Evolutionary conservation across 192 early-diverging fungal species (phyloP), one percentile per base, ranked within the genome.

Genomic region (Ambispora gerdemannii): DNA sequence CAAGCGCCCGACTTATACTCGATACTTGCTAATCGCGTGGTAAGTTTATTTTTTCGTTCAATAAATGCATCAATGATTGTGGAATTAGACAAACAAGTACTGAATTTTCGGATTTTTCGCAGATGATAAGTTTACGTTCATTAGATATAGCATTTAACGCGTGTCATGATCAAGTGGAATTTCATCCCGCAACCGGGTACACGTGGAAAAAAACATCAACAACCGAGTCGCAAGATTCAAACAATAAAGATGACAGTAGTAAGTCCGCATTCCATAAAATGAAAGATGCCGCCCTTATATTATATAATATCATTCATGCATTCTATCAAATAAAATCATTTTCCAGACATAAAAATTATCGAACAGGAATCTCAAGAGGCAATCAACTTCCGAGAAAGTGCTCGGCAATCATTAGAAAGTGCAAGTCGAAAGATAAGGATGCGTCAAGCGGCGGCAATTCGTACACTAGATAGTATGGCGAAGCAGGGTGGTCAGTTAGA

Each of bases 1-100:
- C 88, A 90, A 73, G 86, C 88, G 33, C 91, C 91, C 2, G 82
- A 84, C 19, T 74, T 92, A 17, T 84, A 91, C 47, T 88, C 89
- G 0, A 80, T 92, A 20, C 77, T 92, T 32, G 84, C 84, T 1
- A 87, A 85, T 52, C 78, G 91, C 0, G 74, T 92, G 72, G 82
- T 91, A 76, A 80, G 82, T 65, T 38, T 62, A 27, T 25, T 7
- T 3, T 50, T 64, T 30, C 35, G 34, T 38, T 24, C 58, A 19
- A 4, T n/a, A n/a, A n/a, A n/a, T n/a, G n/a, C n/a, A n/a, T n/a
- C n/a, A n/a, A n/a, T n/a, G n/a, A n/a, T n/a, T n/a, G n/a, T n/a
- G n/a, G n/a, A n/a, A n/a, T n/a, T n/a, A n/a, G n/a, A n/a, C n/a
- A n/a, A n/a, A n/a, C n/a, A n/a, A n/a, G n/a, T n/a, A n/a, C n/a